A percentile compares a stretch with the other conserved stretches of the same genome.
phyloP scores from a whole-genome alignment of 2,329 filamentous ascomycete species.

The Venturia carpophila region DNA sequence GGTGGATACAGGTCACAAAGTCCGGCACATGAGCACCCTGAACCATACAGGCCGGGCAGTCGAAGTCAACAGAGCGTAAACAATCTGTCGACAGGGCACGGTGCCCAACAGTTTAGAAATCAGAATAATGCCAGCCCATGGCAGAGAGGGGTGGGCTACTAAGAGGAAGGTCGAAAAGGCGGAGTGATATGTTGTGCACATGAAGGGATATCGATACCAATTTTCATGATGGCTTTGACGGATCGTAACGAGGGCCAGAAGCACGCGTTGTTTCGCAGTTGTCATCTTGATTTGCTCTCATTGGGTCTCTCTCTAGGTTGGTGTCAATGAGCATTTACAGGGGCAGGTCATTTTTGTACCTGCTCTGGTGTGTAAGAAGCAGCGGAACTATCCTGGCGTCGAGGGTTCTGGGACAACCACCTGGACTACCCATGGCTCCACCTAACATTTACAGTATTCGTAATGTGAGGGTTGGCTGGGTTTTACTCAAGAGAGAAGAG shows the following conservation, averaged over 20 bases:
- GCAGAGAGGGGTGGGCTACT: constrained; percentile 59
- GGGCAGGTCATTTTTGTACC: not conserved
- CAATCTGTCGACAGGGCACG: constrained; percentile 28
- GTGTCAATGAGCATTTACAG: constrained; percentile 8
- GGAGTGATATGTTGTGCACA: constrained; percentile 1
- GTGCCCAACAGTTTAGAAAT: constrained; percentile 34
- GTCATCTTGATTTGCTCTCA: not conserved
- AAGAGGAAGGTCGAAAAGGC: constrained; percentile 24
- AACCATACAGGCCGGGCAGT: constrained; percentile 4
- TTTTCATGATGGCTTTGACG: constrained; percentile 10
- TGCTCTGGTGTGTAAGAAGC: not conserved
- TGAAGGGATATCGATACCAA: constrained; percentile 8
- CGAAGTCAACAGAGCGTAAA: constrained; percentile 22
- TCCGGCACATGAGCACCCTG: constrained; percentile 1
- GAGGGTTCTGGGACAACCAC: not conserved
- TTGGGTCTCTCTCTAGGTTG: not conserved
- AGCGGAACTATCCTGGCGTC: not conserved
- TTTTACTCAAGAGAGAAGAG: not conserved
- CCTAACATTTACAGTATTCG: not conserved
- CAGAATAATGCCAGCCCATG: constrained; percentile 53
- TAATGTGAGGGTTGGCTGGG: not conserved
- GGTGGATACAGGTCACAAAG: constrained; percentile 26
- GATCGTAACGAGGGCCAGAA: not conserved
- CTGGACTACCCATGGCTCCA: not conserved
- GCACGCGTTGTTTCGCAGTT: not conserved